A percentile compares a stretch with the other conserved stretches of the same genome.
Evolutionary conservation across 2,329 filamentous ascomycete genomes (phyloP).

Genomic region (Aurifilum marmelostoma): DNA sequence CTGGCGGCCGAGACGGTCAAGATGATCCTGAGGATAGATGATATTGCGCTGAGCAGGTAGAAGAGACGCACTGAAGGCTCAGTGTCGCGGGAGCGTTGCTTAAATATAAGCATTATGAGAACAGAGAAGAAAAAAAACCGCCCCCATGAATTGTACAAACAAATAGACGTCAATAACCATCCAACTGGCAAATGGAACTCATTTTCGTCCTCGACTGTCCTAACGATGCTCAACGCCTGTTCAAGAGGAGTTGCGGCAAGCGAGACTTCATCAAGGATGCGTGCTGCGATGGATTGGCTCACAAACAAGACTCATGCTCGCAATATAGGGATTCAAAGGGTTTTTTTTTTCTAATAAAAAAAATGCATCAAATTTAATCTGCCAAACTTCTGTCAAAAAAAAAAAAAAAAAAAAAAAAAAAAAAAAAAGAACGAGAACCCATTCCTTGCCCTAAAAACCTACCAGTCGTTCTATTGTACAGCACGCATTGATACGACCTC

Average conservation of each 20-base stretch:
- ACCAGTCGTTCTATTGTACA: conserved; percentile 21
- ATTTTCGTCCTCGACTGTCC: neutral
- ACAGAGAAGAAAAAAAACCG: conserved; percentile 6
- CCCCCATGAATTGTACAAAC: conserved; percentile 10
- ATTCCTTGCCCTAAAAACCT: neutral
- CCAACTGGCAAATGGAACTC: neutral
- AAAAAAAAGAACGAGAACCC: neutral
- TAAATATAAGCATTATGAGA: conserved; percentile 8
- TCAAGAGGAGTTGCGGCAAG: neutral
- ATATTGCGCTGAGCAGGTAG: conserved; percentile 66
- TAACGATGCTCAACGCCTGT: neutral
- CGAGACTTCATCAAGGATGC: neutral
- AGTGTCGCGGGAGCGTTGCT: neutral
- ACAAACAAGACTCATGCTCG: neutral
- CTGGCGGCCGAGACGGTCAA: conserved; percentile 97
- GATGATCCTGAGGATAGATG: conserved; percentile 77
- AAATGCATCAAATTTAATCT: neutral
- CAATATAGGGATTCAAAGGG: neutral
- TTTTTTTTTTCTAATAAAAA: neutral
- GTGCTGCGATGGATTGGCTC: neutral
- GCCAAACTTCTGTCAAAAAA: neutral
- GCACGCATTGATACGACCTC: conserved; percentile 10
- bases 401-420: neutral
- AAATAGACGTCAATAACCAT: neutral
- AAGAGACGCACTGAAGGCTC: conserved; percentile 13